Evolutionary conservation across 768 basidiomycete species (phyloP), one percentile per base, ranked within the genome.

Genomic region (Tricholoma furcatifolium): DNA sequence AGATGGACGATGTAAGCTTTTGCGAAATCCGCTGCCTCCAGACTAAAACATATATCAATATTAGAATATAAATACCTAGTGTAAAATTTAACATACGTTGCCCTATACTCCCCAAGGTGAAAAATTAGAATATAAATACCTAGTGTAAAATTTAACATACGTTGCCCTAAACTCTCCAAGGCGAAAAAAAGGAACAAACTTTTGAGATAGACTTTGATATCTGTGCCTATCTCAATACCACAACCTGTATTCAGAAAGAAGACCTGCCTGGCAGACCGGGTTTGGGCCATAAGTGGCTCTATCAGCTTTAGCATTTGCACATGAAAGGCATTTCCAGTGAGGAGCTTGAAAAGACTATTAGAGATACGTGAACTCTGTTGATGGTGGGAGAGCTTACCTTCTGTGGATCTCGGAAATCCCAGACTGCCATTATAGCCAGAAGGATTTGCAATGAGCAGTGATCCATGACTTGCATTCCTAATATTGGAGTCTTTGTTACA

Each of bases 361-460:
- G 10, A 42, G 12, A 17, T 39, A 42, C 20, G 17, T 42, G 4
- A 21, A 32, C 34, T 23, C n/a, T n/a, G 5, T 20, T 3, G 8
- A 36, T 12, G 15, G 18, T 30, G 23, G 15, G 12, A 14, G 18
- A 42, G n/a, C n/a, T 51, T 38, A 62, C 63, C 24, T 44, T 35
- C 20, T 49, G 11, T 6, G 57, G 63, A 47, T 64, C 61, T n/a
- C 51, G 35, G 43, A 68, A 66, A 54, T 67, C 66, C 64, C 64
- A 65, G 21, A 59, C 49, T 18, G 50, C 42, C n/a, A 63, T 47
- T 18, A 65, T 65, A 38, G 65, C 64, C 12, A 49, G 14, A 21
- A 53, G 55, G 42, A 57, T 53, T 15, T 43, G 46, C 32, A 30
- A 52, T 35, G 53, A 41, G 48, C 55, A 57, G 18, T 48, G 27